Conservation (phyloP, 2,329 filamentous ascomycete genomes). For the Diaporthe citri region DNA sequence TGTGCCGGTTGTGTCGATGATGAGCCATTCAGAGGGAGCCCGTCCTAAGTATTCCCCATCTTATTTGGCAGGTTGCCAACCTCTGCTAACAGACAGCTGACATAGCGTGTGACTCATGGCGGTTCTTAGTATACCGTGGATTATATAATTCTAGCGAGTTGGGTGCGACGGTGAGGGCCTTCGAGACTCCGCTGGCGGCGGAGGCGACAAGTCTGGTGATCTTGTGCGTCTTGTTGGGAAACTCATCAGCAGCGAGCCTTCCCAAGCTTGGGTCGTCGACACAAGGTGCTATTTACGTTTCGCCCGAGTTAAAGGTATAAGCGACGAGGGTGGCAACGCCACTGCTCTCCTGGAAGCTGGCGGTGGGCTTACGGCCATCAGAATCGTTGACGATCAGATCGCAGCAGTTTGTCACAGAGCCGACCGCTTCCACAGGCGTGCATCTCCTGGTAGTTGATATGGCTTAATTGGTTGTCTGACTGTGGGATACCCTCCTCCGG, state of each 20-base stretch:
- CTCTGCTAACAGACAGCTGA: not conserved
- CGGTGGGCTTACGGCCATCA: not conserved
- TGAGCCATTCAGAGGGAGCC: not conserved
- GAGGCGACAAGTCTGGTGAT: not conserved
- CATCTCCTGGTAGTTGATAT: not conserved
- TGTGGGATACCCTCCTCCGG: too few species aligned
- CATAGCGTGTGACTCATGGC: not conserved
- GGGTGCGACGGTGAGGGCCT: not conserved
- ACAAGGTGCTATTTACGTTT: not conserved
- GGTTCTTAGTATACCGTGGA: not conserved
- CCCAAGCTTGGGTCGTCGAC: accelerated
- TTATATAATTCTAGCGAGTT: not conserved
- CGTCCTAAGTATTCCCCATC: not conserved
- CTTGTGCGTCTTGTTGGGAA: not conserved
- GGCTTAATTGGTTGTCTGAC: too few species aligned
- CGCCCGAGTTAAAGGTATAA: not conserved
- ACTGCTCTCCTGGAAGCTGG: not conserved
- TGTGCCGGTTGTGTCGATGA: not conserved
- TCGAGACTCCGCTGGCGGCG: not conserved
- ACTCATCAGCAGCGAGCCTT: not conserved
- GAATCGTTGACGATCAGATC: not conserved
- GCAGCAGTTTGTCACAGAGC: not conserved
- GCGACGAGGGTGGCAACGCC: not conserved
- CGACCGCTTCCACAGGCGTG: not conserved
- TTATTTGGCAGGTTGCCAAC: not conserved